These are phyloP conservation scores for Aspergillus incahuasiensis DNA, from an alignment of 495 filamentous ascomycete species.

Conservation along the genomic window DNA sequence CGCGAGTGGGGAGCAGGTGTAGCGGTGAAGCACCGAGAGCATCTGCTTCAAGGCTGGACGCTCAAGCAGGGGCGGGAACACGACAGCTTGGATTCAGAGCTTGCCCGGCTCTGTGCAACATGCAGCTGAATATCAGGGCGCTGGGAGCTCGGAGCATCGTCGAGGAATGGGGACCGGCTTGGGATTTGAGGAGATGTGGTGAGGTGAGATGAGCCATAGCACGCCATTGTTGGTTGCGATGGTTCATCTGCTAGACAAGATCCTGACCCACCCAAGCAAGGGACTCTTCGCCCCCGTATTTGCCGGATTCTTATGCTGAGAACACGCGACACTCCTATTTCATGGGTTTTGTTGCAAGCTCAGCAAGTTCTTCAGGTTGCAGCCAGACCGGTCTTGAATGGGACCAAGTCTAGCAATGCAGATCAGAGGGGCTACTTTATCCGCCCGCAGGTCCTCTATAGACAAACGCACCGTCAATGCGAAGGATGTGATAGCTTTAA, in stretches of 20 bases:
- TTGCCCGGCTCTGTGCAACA: background rate
- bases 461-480: no score
- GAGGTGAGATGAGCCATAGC: slow-evolving; percentile 14
- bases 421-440: background rate
- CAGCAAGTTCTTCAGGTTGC: no score
- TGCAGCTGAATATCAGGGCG: background rate
- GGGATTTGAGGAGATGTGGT: background rate
- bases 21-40: slow-evolving; percentile 8
- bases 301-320: background rate
- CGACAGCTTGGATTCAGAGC: background rate
- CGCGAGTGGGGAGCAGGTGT: background rate
- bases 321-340: background rate
- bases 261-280: background rate
- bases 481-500: no score
- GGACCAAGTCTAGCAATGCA: background rate
- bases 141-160: background rate
- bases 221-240: slow-evolving; percentile 21
- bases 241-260: slow-evolving; percentile 1
- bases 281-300: background rate
- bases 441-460: background rate
- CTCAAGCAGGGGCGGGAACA: background rate
- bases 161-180: background rate
- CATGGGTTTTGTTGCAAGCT: no score
- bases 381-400: background rate
- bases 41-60: background rate